Base-by-base conservation (phyloP, 495 filamentous ascomycete species). In the Neohortaea acidophila region DNA sequence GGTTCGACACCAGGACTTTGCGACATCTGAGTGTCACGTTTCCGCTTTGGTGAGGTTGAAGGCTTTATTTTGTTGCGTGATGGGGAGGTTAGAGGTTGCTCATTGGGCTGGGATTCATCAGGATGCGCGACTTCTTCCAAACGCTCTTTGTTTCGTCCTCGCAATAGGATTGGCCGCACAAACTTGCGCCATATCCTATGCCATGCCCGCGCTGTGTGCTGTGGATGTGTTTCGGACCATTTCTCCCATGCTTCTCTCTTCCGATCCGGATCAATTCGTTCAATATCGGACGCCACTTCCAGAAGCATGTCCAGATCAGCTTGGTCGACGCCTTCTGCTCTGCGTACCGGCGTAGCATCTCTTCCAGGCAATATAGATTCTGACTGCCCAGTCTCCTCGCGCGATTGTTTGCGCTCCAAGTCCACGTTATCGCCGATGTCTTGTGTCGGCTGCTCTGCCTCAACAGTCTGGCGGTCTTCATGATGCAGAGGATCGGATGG, bases 151-250 rank as follows among this genome's bases (percentile, higher is more conserved):
- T 7, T 27, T 27, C 24, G 32, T 19, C 17, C 17, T 15, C 21
- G 32, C 8, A 27, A 13, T 14, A 45, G 45, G 1, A 38, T 29
- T 4, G 51, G 48, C 15, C 23, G 22, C 8, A 55, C 45, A 12
- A 13, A 36, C 15, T 43, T 21, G 15, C 47, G 35, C 31, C 41
- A 55, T 24, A 40, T 49, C 20, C 20, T n/a, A 2, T 23, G 34
- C 52, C 52, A 55, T 13, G 25, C 23, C 13, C 42, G 25, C 0
- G 36, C 49, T 4, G 45, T 35, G 30, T 50, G 45, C n/a, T 21
- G n/a, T n/a, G 43, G 32, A 11, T 23, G 23, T 2, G 26, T 17
- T 8, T 38, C 15, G 5, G 45, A 45, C 42, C 38, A 50, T 10
- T 38, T 39, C 7, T 36, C 19, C 49, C 49, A 55, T 2, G 46